Evolutionary conservation across 306 rosid species (phyloP), one percentile per base, ranked within the genome.

Genomic region (Cucurbita ficifolia): DNA sequence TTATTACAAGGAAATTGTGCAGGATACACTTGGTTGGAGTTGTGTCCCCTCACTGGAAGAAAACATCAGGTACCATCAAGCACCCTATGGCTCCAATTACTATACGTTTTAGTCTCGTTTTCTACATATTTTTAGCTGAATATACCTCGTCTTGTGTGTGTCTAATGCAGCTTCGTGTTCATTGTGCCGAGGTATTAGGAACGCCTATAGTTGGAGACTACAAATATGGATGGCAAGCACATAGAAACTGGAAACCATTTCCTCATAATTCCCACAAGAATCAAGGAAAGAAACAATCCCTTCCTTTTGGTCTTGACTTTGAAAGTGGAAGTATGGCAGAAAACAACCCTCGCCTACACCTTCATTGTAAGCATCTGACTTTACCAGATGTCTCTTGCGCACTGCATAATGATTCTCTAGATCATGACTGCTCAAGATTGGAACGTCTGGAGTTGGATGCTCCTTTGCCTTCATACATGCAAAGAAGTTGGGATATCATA

Each of bases 151-250:
- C 8, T 19, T 19, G 18, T 33, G 21, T 61, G 17, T 46, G 38
- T 51, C 38, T 6, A 62, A 73, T 50, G 67, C 90, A 90, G 97
- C 95, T 90, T 73, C 97, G 98, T 10, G 95, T 89, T 42, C 98
- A 94, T 81, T 94, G 98, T 83, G 96, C 96, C 3, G 96, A 90
- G 85, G 89, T 86, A 80, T 75, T 94, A 77, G 92, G 96, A 75
- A 89, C 98, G 49, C 96, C 96, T 2, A 94, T 94, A 57, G 95
- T 94, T 62, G 98, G 98, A 78, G 97, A 94, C 85, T 87, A 89
- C 81, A 94, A 87, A 83, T 89, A 94, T 79, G 98, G 98, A 59
- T 84, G 97, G 96, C 95, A 89, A 79, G 86, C 85, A 68, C 96
- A 89, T 73, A 90, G 72, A 83, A 86, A 85, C 60, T 86, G 82